A percentile compares a stretch with the other conserved stretches of the same genome.
These are phyloP conservation scores for Monosporascus sp. DNA, from an alignment of 2,329 filamentous ascomycete species.

Conservation along the genomic window DNA sequence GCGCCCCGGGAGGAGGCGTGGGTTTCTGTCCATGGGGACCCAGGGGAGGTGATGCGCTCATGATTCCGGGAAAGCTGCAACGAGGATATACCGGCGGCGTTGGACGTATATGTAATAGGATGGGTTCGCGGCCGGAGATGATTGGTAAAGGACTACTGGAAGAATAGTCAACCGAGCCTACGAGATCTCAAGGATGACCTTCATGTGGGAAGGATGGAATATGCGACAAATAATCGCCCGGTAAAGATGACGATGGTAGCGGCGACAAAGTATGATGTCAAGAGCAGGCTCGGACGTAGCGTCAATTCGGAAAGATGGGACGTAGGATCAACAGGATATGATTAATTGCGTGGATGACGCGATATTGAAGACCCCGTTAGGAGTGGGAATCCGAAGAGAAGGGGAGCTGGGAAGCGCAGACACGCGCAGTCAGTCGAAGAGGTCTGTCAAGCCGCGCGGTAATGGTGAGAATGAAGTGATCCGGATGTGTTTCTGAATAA, in stretches of 20 bases:
- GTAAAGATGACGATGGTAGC: background rate
- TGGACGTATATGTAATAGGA: background rate
- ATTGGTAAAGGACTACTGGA: background rate
- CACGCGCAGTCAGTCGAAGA: background rate
- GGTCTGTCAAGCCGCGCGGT: background rate
- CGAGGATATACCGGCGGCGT: background rate
- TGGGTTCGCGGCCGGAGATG: background rate
- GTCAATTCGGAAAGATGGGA: background rate
- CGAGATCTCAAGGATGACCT: background rate
- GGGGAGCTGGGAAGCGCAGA: background rate
- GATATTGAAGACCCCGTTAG: background rate
- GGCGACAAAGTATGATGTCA: background rate
- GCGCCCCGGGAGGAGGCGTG: conserved; percentile 40
- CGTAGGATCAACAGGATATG: background rate
- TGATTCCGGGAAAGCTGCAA: conserved; percentile 12
- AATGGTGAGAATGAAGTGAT: background rate
- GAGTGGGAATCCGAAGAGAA: background rate
- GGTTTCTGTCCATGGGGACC: conserved; percentile 41
- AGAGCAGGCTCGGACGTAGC: background rate
- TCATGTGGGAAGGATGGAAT: background rate
- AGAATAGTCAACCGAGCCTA: background rate
- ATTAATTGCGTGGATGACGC: background rate
- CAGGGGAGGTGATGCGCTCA: conserved; percentile 39
- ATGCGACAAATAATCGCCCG: background rate
- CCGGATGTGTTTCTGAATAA: too few species aligned